Conservation (phyloP, 768 basidiomycete genomes). For the Lactarius evosmus region DNA sequence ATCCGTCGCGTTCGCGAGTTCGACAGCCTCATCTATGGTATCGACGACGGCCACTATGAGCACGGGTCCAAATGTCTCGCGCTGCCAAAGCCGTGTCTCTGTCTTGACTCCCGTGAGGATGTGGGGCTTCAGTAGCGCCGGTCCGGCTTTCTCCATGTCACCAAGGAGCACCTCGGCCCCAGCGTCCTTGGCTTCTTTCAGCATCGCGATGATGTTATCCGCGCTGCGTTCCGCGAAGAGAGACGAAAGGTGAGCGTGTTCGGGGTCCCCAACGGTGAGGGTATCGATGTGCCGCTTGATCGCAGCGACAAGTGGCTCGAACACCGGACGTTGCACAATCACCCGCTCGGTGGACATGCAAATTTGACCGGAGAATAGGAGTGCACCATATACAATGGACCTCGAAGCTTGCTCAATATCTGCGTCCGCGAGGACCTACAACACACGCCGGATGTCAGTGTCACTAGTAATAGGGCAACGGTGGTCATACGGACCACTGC, state of each 20-base stretch:
- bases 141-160: slow-evolving; percentile 39
- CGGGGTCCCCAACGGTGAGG: slow-evolving; percentile 41
- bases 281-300: slow-evolving; percentile 36
- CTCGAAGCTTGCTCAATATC: slow-evolving; percentile 52
- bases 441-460: not conserved
- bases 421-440: slow-evolving; percentile 52
- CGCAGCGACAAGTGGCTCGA: slow-evolving; percentile 37
- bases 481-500: slow-evolving; percentile 41
- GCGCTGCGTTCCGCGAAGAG: slow-evolving; percentile 47
- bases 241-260: slow-evolving; percentile 35
- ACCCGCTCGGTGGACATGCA: slow-evolving; percentile 59
- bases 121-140: slow-evolving; percentile 48
- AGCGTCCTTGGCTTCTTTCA: slow-evolving; percentile 42
- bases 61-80: slow-evolving; percentile 62
- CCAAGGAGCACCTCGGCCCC: slow-evolving; percentile 49
- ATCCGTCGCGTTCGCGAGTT: slow-evolving; percentile 51
- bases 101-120: slow-evolving; percentile 46
- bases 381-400: slow-evolving; percentile 43
- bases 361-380: slow-evolving; percentile 50
- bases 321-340: slow-evolving; percentile 46
- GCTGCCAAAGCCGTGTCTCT: slow-evolving; percentile 51
- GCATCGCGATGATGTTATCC: slow-evolving; percentile 42
- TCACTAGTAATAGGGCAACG: not conserved
- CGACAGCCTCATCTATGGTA: slow-evolving; percentile 52
- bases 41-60: slow-evolving; percentile 47